A percentile compares a stretch with the other conserved stretches of the same genome.
These are phyloP conservation scores for Roridomyces roridus DNA, from an alignment of 768 basidiomycete genomes.

Conservation along the genomic window DNA sequence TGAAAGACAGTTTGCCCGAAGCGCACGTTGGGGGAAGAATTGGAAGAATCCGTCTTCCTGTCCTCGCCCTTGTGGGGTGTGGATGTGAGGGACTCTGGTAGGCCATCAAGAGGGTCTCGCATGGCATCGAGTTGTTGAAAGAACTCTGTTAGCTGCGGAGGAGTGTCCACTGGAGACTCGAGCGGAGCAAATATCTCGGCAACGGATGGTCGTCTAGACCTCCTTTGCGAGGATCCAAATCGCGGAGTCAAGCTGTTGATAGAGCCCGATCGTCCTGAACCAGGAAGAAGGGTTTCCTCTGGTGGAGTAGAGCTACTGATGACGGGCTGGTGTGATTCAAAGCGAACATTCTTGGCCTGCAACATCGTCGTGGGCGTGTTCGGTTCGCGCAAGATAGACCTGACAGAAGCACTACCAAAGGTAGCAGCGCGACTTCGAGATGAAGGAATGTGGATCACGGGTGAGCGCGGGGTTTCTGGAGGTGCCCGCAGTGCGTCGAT, in stretches of 20 bases:
- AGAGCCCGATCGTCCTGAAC: conserved; percentile 33
- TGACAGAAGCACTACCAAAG: conserved; percentile 55
- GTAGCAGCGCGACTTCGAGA: conserved; percentile 30
- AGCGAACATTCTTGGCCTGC: conserved; percentile 65
- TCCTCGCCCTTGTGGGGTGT: conserved; percentile 47
- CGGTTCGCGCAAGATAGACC: conserved; percentile 77
- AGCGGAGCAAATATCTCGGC: conserved; percentile 58
- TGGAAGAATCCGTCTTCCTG: conserved; percentile 30
- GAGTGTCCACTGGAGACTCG: conserved; percentile 8
- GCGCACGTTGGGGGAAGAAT: too few relatives aligned
- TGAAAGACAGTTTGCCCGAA: conserved; percentile 69
- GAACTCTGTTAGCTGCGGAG: conserved; percentile 47
- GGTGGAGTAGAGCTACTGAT: conserved; percentile 28
- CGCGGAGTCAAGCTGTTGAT: conserved; percentile 32
- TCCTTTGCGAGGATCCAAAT: conserved; percentile 35
- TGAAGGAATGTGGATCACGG: conserved; percentile 32
- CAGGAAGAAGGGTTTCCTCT: conserved; percentile 34
- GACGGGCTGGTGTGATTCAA: conserved; percentile 57
- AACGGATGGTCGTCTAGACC: conserved; percentile 46
- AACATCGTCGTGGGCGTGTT: conserved; percentile 76
- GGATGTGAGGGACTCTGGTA: conserved; percentile 41
- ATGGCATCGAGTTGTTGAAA: conserved; percentile 55
- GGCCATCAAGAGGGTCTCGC: conserved; percentile 27
- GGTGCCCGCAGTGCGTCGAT: conserved; percentile 39
- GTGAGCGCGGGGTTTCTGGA: conserved; percentile 21